Percentiles rank a stretch among this genome's conserved stretches.
These are phyloP conservation scores for Thielaviopsis punctulata DNA, from an alignment of 2,329 filamentous ascomycete species.

Conservation along the genomic window DNA sequence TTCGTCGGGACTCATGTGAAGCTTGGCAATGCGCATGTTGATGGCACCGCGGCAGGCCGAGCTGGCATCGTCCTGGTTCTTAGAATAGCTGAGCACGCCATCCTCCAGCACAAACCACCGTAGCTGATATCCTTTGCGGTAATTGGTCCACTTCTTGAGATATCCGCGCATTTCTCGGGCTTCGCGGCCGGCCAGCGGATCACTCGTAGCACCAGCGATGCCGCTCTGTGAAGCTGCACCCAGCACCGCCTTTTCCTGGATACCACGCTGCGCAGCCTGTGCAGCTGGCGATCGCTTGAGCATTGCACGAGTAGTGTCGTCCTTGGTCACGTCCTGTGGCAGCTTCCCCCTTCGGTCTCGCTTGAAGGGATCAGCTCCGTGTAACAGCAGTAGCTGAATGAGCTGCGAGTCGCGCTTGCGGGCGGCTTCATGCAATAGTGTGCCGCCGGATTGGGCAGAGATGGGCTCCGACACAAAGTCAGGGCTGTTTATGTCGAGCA, in stretches of 20 bases:
- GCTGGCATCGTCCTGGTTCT: conserved; percentile 93
- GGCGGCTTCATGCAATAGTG: conserved; percentile 81
- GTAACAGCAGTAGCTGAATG: conserved; percentile 77
- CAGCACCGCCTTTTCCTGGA: conserved; percentile 92
- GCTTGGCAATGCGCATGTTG: conserved; percentile 90
- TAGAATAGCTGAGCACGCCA: conserved; percentile 95
- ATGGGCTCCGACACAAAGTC: conserved; percentile 69
- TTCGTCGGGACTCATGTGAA: conserved; percentile 93
- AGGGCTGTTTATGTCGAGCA: conserved; percentile 80
- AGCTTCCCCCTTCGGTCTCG: conserved; percentile 90
- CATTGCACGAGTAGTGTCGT: conserved; percentile 74
- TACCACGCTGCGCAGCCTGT: conserved; percentile 80
- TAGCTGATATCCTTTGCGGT: conserved; percentile 89
- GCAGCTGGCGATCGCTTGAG: conserved; percentile 89
- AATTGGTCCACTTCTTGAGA: conserved; percentile 98
- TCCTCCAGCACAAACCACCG: conserved; percentile 97
- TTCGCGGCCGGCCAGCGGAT: conserved; percentile 60
- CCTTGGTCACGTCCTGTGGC: conserved; percentile 89
- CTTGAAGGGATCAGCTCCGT: conserved; percentile 90
- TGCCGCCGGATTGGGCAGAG: conserved; percentile 72
- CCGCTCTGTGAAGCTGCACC: conserved; percentile 44
- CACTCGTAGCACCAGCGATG: conserved; percentile 34
- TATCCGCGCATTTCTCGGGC: conserved; percentile 96
- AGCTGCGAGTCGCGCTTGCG: conserved; percentile 72
- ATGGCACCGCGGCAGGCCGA: conserved; percentile 94